Percentiles rank a stretch among this genome's conserved stretches.
phyloP scores from a whole-genome alignment of 495 filamentous ascomycete species.

The Penicillium paxilli region DNA sequence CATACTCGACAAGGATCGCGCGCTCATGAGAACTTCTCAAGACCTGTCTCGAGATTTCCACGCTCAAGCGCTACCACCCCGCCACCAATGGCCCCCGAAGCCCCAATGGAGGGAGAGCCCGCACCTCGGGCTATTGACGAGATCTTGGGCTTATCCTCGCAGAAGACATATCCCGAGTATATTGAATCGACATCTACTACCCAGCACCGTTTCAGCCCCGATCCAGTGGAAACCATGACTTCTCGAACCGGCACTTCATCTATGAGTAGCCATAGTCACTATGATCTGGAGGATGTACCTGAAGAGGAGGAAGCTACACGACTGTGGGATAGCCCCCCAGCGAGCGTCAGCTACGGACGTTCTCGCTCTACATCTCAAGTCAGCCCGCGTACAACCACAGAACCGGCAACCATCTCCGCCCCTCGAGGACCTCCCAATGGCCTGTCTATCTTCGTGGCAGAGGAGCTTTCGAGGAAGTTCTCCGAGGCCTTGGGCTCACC shows the following conservation, averaged over 20 bases:
- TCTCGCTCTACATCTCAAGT: conserved; percentile 21
- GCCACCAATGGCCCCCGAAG: conserved; percentile 30
- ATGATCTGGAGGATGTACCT: conserved; percentile 65
- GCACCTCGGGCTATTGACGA: conserved; percentile 46
- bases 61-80: conserved; percentile 29
- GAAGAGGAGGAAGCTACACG: conserved; percentile 64
- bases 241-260: conserved; percentile 39
- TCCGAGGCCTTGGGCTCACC: conserved; percentile 43
- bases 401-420: conserved; percentile 7
- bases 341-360: conserved; percentile 13
- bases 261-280: conserved; percentile 39
- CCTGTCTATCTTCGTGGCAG: conserved; percentile 34
- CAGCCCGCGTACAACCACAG: conserved; percentile 6
- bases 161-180: conserved; percentile 33
- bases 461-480: conserved; percentile 37
- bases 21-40: conserved; percentile 50
- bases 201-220: conserved; percentile 24
- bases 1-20: conserved; percentile 34
- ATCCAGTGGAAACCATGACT: conserved; percentile 47
- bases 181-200: conserved; percentile 26
- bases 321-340: conserved; percentile 31
- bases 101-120: conserved; percentile 38
- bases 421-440: conserved; percentile 18
- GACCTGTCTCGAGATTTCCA: conserved; percentile 42
- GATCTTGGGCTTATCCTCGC: conserved; percentile 36